Evolutionary conservation across 2,329 filamentous ascomycete genomes (phyloP).

Genomic region (Cyphellophora europaea): DNA sequence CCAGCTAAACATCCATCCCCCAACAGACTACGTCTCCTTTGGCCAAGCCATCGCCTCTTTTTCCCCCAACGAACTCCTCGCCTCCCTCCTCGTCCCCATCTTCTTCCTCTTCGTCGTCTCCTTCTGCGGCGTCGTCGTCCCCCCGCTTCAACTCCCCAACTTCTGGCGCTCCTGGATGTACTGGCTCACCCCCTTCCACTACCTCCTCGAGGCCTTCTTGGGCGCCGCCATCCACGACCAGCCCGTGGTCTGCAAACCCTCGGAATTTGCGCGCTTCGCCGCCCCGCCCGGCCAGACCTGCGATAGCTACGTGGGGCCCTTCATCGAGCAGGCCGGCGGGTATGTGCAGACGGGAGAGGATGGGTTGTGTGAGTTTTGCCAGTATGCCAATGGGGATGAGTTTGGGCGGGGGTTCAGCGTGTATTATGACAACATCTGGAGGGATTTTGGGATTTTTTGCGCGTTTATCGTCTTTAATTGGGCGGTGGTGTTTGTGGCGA

Average conservation of each 20-base stretch:
- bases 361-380: no score
- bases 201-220: constrained; percentile 49
- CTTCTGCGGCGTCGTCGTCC: constrained; percentile 68
- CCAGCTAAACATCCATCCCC: no score
- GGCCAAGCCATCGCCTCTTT: constrained; percentile 74
- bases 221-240: constrained; percentile 42
- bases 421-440: no score
- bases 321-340: no score
- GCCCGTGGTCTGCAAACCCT: constrained; percentile 36
- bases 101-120: constrained; percentile 61
- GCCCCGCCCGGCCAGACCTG: constrained; percentile 47
- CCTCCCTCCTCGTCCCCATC: constrained; percentile 56
- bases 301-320: constrained; percentile 47
- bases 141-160: constrained; percentile 48
- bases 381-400: no score
- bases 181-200: constrained; percentile 53
- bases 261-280: constrained; percentile 40
- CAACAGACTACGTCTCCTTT: constrained; percentile 62
- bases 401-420: no score
- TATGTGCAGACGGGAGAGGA: no score
- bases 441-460: no score
- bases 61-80: constrained; percentile 57
- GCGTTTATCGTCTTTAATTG: no score
- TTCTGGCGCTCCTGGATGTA: constrained; percentile 64
- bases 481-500: no score